Evolutionary conservation across 768 basidiomycete species (phyloP).

Genomic region (Auricularia sp.): DNA sequence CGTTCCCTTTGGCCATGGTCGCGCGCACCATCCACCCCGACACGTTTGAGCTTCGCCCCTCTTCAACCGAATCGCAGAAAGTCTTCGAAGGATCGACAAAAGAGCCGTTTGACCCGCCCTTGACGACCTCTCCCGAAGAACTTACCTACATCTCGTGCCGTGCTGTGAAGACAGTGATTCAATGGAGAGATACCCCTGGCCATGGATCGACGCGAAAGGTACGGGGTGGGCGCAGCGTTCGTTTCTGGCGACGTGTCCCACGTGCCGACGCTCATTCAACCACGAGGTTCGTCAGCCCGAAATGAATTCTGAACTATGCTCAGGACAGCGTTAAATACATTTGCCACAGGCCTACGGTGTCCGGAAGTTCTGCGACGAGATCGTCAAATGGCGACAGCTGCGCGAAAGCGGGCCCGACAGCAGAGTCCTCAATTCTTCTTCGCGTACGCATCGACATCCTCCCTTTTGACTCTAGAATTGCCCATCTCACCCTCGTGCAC

Average conservation of each 20-base stretch:
- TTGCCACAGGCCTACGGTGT: not conserved
- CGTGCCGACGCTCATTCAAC: not conserved
- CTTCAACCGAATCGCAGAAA: not conserved
- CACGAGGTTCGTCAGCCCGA: not conserved
- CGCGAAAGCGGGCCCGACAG: not conserved
- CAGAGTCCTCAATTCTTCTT: not conserved
- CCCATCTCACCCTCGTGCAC: no score
- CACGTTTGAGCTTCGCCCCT: not conserved
- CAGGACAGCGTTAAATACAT: not conserved
- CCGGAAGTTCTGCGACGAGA: not conserved
- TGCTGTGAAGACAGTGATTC: not conserved
- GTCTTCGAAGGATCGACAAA: not conserved
- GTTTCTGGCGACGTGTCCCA: not conserved
- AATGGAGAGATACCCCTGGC: not conserved
- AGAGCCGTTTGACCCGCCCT: not conserved
- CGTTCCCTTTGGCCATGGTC: not conserved
- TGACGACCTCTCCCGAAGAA: not conserved
- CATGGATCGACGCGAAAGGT: not conserved
- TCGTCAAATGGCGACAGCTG: not conserved
- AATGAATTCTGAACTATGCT: not conserved
- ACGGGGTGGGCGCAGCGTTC: not conserved
- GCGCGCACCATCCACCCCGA: not conserved
- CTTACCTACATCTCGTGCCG: not conserved
- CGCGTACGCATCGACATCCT: not conserved
- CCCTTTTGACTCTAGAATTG: no score